Base-by-base conservation (phyloP, 2,329 filamentous ascomycete species). In the Hymenotorrendiella dingleyae region DNA sequence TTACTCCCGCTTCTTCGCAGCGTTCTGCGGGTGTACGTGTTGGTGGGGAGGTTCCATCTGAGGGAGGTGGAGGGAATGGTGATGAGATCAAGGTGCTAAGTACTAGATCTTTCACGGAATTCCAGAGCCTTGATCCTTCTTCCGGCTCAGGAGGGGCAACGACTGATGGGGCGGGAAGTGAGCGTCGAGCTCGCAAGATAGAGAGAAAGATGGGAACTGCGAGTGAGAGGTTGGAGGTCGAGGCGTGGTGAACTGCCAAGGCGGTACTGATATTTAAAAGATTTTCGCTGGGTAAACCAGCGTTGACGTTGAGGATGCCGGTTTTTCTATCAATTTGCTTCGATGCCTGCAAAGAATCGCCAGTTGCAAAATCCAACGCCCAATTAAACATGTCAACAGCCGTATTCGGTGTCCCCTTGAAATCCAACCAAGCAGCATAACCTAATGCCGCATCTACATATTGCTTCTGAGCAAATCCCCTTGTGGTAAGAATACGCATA, bases 141-240 rank as follows among this genome's bases (percentile, higher is more conserved):
- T 46, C 55, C 12, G 36, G 34, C 16, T 46, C 42, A 23, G 52
- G 43, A 29, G 43, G 4, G 51, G 53, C 27, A 43, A 46, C 38
- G 51, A 48, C 1, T 63, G 63, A 12, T 62, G 55, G 7, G 57
- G 5, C 6, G n/a, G 67, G 73, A 35, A 67, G 80, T 58, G 55
- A 81, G 64, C 85, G 80, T 19, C 88, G 80, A 7, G 88, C 85
- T 51, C 86, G 81, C 9, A 97, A 79, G 33, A 94, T 70, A 21
- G 89, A 94, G 29, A 94, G 73, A 56, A 94, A 84, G 39, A 94
- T 86, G 2, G 91, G 86, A 1, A 97, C 74, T 2, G 91, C 87
- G 4, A 72, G 66, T 6, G 77, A 64, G 14, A 88, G 60, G 52
- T 89, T 76, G 14, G 78, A 82, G 42, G 71, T 73, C 33, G 79